phyloP scores from a whole-genome alignment of 176 grass and related monocot genomes.

The Aegilops longissima region DNA sequence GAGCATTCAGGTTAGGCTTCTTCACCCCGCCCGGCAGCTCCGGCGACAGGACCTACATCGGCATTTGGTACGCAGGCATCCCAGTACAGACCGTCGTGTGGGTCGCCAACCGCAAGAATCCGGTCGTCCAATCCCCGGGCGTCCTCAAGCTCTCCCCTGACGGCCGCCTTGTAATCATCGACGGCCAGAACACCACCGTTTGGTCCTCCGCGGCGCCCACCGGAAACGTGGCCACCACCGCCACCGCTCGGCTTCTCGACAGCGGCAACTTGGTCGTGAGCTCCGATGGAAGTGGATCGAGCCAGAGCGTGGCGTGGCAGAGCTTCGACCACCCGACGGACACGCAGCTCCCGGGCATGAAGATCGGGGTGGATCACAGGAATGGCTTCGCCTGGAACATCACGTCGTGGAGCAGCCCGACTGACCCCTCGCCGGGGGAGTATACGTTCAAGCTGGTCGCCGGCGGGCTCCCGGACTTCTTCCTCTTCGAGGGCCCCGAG shows the following conservation, averaged over 20 bases:
- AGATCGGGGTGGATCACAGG: conserved; percentile 34
- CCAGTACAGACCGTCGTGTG: conserved; percentile 32
- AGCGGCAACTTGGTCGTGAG: conserved; percentile 50
- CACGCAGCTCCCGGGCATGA: conserved; percentile 56
- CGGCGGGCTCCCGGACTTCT: conserved; percentile 33
- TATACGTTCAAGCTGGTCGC: conserved; percentile 36
- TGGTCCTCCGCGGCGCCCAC: conserved; percentile 34
- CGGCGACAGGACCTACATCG: conserved; percentile 29
- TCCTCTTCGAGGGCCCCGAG: conserved; percentile 5
- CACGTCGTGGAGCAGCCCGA: conserved; percentile 41
- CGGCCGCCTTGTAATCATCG: conserved; percentile 26
- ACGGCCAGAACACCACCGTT: conserved; percentile 18
- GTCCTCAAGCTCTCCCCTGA: conserved; percentile 30
- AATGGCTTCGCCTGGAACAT: conserved; percentile 40
- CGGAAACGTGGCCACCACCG: background rate
- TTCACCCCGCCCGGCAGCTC: conserved; percentile 31
- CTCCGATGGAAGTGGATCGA: conserved; percentile 14
- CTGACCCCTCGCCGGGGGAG: conserved; percentile 38
- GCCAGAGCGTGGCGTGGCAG: conserved; percentile 38
- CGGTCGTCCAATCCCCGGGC: background rate
- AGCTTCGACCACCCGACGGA: conserved; percentile 58
- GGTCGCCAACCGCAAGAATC: conserved; percentile 48
- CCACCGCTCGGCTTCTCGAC: conserved; percentile 24
- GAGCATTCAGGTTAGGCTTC: conserved; percentile 56
- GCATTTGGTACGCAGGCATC: conserved; percentile 39